Percentiles rank a stretch among this genome's conserved stretches.
Evolutionary conservation across 805 yeast genomes (phyloP).

Genomic region (Lipomyces starkeyi): DNA sequence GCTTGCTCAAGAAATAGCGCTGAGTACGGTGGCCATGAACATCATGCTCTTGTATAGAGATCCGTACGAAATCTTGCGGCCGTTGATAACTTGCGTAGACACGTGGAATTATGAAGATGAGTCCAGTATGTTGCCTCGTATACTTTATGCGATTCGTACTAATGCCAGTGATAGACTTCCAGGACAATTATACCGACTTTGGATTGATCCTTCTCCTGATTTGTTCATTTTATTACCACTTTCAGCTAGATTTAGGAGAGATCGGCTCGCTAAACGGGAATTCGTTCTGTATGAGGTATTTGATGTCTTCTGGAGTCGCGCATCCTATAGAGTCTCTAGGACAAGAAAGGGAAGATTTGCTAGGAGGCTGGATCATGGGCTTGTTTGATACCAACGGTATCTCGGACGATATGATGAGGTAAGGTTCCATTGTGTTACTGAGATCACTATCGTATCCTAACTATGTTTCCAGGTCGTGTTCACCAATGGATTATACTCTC

Average conservation of each 20-base stretch:
- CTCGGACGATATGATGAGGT: conserved; percentile 78
- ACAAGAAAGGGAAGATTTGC: conserved; percentile 42
- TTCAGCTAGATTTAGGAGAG: conserved; percentile 42
- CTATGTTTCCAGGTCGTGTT: conserved; percentile 48
- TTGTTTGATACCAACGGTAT: conserved; percentile 83
- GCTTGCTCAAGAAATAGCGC: conserved; percentile 58
- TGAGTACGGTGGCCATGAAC: conserved; percentile 53
- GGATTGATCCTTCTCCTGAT: conserved; percentile 64
- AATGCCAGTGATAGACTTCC: conserved; percentile 52
- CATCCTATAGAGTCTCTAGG: conserved; percentile 32
- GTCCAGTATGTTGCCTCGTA: conserved; percentile 46
- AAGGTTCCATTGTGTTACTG: background rate
- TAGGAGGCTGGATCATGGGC: conserved; percentile 79
- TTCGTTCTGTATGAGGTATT: conserved; percentile 27
- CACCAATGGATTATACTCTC: conserved; percentile 68
- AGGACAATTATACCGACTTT: conserved; percentile 71
- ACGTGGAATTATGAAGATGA: conserved; percentile 56
- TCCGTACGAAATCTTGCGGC: conserved; percentile 52
- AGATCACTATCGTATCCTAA: background rate
- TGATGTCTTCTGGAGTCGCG: conserved; percentile 34
- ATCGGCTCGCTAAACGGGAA: conserved; percentile 12
- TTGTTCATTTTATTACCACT: conserved; percentile 49
- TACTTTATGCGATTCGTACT: background rate
- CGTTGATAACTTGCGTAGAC: conserved; percentile 61
- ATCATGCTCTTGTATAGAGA: conserved; percentile 53